Evolutionary conservation across 2,329 filamentous ascomycete species (phyloP), one percentile per base, ranked within the genome.

Genomic region (Pseudopithomyces chartarum): DNA sequence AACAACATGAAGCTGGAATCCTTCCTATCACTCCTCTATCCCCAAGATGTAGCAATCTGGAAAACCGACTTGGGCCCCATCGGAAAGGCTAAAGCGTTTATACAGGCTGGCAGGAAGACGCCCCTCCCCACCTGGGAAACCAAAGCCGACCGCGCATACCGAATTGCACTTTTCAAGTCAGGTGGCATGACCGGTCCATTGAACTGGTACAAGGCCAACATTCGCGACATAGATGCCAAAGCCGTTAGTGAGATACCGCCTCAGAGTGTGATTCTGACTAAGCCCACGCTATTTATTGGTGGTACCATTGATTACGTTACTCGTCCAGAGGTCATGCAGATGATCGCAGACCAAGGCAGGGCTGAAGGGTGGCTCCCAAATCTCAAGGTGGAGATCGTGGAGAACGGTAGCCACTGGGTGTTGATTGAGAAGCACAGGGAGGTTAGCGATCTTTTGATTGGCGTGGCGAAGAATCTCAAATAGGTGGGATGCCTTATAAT

Each of bases 121-220:
- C 40, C 47, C 6, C 42, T 44, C 2, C 48, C 54, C 8, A 6
- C 17, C 33, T 56, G 48, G 48, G 26, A 52, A 17, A 36, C 48
- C 2, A 23, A 39, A 15, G 29, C 20, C n/a, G 54, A 56, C 17
- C 19, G 17, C 12, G 22, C 29, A 19, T 40, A 20, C 12, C 54
- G 44, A 15, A 22, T 34, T 23, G 17, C 33, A n/a, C 44, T 56
- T 12, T 26, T 56, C 15, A 8, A 22, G 17, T 11, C 29, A 4
- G 54, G 54, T 26, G 53, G 42, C 19, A 44, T 11, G 49, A 56
- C 33, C 20, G 57, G 57, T 13, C 57, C 53, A 1, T 42, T 47
- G 1, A 29, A 59, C 40, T 59, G 54, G 54, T 55, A 58, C 34
- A 58, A 52, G 49, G 17, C 56, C 11, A 8, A 22, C 15, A 55